A percentile compares a stretch with the other conserved stretches of the same genome.
Conservation (phyloP, 495 filamentous ascomycete genomes). For the Tuber borchii region DNA sequence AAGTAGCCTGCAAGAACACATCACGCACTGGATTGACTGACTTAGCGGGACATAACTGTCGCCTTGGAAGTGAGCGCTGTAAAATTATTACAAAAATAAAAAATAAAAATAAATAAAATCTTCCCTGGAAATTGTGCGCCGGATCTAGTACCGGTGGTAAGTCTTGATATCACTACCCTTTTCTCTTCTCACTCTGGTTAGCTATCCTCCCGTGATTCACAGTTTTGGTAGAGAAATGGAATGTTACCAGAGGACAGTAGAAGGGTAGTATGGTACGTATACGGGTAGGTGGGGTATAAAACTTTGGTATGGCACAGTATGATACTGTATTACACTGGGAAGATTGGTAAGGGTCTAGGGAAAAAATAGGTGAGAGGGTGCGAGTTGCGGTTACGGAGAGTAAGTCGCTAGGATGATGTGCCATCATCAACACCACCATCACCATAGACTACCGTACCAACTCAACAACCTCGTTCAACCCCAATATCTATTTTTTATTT, state of each 20-base stretch:
- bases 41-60: not conserved
- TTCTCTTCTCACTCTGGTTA: not conserved
- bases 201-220: not conserved
- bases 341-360: not conserved
- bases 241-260: not conserved
- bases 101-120: conserved; percentile 1
- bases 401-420: not conserved
- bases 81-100: conserved; percentile 4
- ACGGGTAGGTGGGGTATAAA: not conserved
- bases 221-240: not conserved
- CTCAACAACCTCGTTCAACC: not conserved
- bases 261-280: conserved; percentile 4
- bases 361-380: not conserved
- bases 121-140: not conserved
- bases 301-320: not conserved
- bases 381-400: not conserved
- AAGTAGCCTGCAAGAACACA: conserved; percentile 3
- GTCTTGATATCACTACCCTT: not conserved
- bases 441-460: conserved; percentile 9
- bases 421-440: conserved; percentile 18
- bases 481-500: not conserved
- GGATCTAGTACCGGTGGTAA: not conserved
- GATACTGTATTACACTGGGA: not conserved
- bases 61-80: not conserved
- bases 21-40: not conserved